phyloP scores from a whole-genome alignment of 371 early-diverging fungal species.

The Mucor circinelloides region DNA sequence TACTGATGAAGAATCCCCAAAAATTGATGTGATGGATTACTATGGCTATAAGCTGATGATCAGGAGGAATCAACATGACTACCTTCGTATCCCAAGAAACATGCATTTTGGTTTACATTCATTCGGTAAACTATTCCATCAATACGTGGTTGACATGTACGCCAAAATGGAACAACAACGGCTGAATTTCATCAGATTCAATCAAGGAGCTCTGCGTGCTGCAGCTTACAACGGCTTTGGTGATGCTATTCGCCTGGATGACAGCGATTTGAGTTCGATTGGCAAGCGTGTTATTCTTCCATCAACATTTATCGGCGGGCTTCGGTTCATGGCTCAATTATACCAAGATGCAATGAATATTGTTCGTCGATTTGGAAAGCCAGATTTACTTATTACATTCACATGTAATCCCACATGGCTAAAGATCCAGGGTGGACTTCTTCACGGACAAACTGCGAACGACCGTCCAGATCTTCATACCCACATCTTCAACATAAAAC shows the following conservation, averaged over 20 bases:
- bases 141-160: conserved; percentile 3
- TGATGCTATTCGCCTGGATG: neutral
- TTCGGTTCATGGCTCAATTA: conserved; percentile 26
- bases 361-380: conserved; percentile 23
- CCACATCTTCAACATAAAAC: conserved; percentile 28
- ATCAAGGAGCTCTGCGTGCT: neutral
- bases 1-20: neutral
- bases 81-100: no score
- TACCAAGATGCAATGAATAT: conserved; percentile 38
- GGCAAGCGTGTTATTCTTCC: neutral
- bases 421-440: conserved; percentile 23
- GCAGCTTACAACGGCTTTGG: neutral
- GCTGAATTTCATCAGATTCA: neutral
- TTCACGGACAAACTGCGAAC: neutral
- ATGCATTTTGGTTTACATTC: neutral
- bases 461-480: conserved; percentile 25
- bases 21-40: neutral
- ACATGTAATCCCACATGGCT: conserved; percentile 40
- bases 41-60: conserved; percentile 2
- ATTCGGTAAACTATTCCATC: neutral
- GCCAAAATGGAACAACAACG: neutral
- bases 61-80: no score
- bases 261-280: neutral
- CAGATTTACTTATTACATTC: conserved; percentile 38
- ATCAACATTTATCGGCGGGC: conserved; percentile 29